A percentile compares a stretch with the other conserved stretches of the same genome.
phyloP scores from a whole-genome alignment of 176 grass and related monocot species.

The Avena sativa region DNA sequence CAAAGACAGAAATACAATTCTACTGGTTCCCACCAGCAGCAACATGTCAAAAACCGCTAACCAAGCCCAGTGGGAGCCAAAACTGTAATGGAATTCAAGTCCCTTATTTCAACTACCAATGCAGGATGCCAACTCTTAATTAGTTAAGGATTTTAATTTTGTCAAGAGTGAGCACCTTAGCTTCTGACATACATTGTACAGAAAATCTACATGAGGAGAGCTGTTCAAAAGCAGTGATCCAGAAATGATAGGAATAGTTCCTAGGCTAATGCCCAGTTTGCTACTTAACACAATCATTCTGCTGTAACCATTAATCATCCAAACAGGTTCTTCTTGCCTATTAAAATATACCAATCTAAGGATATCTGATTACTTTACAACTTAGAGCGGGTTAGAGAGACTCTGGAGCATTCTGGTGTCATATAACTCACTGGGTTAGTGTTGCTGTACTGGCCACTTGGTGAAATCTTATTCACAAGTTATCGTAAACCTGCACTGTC shows the following conservation, averaged over 20 bases:
- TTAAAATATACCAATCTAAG: not conserved
- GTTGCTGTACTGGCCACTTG: constrained; percentile 20
- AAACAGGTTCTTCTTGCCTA: not conserved
- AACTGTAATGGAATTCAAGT: not conserved
- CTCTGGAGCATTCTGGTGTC: not conserved
- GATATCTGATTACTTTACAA: not conserved
- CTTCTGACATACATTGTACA: not conserved
- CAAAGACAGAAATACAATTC: not conserved
- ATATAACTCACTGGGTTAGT: not conserved
- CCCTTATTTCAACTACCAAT: not conserved
- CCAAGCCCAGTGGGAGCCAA: not conserved
- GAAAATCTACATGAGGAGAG: not conserved
- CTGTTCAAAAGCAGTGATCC: too few relatives aligned
- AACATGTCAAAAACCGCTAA: not conserved
- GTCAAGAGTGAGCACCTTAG: not conserved
- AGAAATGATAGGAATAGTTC: constrained; percentile 19
- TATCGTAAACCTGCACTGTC: not conserved
- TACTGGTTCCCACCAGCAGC: not conserved
- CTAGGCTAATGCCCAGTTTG: constrained; percentile 1
- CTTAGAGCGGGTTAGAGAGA: not conserved
- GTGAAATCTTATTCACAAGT: not conserved
- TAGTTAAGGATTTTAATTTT: not conserved
- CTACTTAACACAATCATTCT: not conserved
- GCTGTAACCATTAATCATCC: not conserved
- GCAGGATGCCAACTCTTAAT: not conserved